Evolutionary conservation across 1,284 basidiomycete genomes (phyloP).

Genomic region (Sporisorium iseilematis-ciliati): DNA sequence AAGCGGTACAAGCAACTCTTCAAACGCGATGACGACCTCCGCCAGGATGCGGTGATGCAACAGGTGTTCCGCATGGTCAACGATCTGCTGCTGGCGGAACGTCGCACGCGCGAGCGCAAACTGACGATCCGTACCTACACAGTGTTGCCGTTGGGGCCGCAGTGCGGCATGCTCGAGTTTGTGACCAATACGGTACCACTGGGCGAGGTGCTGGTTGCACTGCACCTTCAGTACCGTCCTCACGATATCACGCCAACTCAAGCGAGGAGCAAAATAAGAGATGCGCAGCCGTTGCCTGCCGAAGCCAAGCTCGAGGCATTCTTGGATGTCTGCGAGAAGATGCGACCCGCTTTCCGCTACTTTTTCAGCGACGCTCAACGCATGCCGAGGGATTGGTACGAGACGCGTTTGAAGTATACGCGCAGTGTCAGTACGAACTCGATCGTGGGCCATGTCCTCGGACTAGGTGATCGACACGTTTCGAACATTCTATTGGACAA

Average conservation of each 20-base stretch:
- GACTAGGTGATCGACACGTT: conserved; percentile 91
- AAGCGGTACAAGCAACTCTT: conserved; percentile 86
- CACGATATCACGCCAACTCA: conserved; percentile 45
- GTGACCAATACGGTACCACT: conserved; percentile 84
- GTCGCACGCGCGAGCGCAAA: conserved; percentile 80
- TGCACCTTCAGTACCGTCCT: conserved; percentile 73
- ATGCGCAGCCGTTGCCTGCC: conserved; percentile 31
- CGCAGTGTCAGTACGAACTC: conserved; percentile 92
- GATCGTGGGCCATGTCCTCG: conserved; percentile 92
- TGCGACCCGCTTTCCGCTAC: conserved; percentile 90
- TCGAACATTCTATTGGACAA: conserved; percentile 93
- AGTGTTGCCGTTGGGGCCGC: conserved; percentile 84
- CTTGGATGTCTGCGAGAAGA: conserved; percentile 74
- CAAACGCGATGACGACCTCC: conserved; percentile 88
- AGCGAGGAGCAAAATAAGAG: conserved; percentile 42
- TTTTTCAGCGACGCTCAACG: conserved; percentile 92
- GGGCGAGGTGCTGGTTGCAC: conserved; percentile 75
- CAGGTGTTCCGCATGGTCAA: conserved; percentile 96
- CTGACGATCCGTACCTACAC: conserved; percentile 86
- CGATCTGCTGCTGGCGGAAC: conserved; percentile 79
- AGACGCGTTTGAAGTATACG: conserved; percentile 89
- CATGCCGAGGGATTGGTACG: conserved; percentile 89
- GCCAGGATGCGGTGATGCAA: conserved; percentile 99
- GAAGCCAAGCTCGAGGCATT: conserved; percentile 71
- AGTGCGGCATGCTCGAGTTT: conserved; percentile 91